Percentiles rank a stretch among this genome's conserved stretches.
Evolutionary conservation across 1,284 basidiomycete species (phyloP).

Genomic region (Tylopilus orsonianus): DNA sequence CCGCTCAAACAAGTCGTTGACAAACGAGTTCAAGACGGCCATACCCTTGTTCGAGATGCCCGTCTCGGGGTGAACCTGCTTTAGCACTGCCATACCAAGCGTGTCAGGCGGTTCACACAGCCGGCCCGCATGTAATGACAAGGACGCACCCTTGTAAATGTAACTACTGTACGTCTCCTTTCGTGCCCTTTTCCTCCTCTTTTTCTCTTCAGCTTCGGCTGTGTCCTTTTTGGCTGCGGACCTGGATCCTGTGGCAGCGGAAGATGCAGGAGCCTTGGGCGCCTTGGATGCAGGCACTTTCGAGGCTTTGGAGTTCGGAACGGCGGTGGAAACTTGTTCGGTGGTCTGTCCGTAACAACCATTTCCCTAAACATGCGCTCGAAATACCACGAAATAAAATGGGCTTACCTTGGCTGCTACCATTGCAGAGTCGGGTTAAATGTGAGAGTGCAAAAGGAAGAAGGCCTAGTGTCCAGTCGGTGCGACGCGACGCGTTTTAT

Average conservation of each 20-base stretch:
- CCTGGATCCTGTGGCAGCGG: background rate
- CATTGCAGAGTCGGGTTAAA: conserved; percentile 3
- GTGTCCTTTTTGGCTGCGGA: background rate
- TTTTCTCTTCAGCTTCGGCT: conserved; percentile 4
- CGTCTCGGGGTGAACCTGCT: conserved; percentile 94
- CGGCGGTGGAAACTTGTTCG: background rate
- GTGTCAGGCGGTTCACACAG: background rate
- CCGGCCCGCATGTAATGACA: too few relatives aligned
- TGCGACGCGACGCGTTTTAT: conserved; percentile 22
- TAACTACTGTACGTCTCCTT: conserved; percentile 37
- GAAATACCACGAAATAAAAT: background rate
- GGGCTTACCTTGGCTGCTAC: conserved; percentile 11
- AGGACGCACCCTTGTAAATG: conserved; percentile 37
- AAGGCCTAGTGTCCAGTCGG: background rate
- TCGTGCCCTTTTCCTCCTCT: conserved; percentile 33
- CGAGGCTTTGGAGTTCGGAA: conserved; percentile 22
- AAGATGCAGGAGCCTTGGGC: conserved; percentile 21
- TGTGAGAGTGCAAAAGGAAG: background rate
- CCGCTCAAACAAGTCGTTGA: conserved; percentile 92
- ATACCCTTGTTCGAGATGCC: conserved; percentile 98
- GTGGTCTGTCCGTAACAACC: conserved; percentile 1
- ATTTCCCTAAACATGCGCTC: too few relatives aligned
- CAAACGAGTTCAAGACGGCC: conserved; percentile 92
- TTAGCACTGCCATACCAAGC: conserved; percentile 57
- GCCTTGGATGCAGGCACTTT: conserved; percentile 29